Conservation (phyloP, 2,329 filamentous ascomycete species). For the Plenodomus biglobosus region DNA sequence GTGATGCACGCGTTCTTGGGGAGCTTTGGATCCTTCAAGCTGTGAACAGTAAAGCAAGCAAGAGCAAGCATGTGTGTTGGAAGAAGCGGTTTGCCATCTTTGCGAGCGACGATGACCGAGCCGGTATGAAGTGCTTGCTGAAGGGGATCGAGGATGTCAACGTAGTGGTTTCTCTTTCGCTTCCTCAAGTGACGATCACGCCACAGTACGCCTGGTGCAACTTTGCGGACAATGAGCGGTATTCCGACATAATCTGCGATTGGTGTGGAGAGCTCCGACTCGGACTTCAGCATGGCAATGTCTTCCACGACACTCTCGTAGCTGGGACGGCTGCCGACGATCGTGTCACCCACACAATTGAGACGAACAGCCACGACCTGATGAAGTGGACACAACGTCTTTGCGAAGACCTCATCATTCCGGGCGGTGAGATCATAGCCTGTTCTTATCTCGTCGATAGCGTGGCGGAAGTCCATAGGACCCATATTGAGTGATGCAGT, state of each 20-base stretch:
- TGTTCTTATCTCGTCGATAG: slow-evolving; percentile 9
- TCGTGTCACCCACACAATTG: slow-evolving; percentile 12
- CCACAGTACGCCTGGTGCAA: slow-evolving; percentile 8
- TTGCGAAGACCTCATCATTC: neutral
- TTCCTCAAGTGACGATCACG: slow-evolving; percentile 4
- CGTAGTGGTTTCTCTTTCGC: neutral
- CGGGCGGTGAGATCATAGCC: neutral
- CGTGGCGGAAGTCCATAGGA: slow-evolving; percentile 12
- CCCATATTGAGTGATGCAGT: slow-evolving; percentile 1
- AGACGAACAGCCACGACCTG: slow-evolving; percentile 12
- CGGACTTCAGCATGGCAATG: neutral
- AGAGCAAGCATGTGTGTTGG: slow-evolving; percentile 12
- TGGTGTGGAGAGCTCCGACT: slow-evolving; percentile 7
- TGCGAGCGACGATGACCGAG: slow-evolving; percentile 9
- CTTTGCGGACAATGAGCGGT: slow-evolving; percentile 7
- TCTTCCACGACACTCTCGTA: slow-evolving; percentile 3
- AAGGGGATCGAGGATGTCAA: slow-evolving; percentile 4
- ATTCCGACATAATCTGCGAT: slow-evolving; percentile 16
- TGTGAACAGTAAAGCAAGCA: slow-evolving; percentile 1
- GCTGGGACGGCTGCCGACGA: slow-evolving; percentile 1
- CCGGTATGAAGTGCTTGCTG: slow-evolving; percentile 7
- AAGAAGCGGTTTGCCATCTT: slow-evolving; percentile 17
- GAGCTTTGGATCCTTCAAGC: neutral
- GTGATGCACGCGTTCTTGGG: neutral
- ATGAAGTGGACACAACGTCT: neutral